phyloP scores from a whole-genome alignment of 2,329 filamentous ascomycete genomes.

The Hypoxylon rubiginosum region DNA sequence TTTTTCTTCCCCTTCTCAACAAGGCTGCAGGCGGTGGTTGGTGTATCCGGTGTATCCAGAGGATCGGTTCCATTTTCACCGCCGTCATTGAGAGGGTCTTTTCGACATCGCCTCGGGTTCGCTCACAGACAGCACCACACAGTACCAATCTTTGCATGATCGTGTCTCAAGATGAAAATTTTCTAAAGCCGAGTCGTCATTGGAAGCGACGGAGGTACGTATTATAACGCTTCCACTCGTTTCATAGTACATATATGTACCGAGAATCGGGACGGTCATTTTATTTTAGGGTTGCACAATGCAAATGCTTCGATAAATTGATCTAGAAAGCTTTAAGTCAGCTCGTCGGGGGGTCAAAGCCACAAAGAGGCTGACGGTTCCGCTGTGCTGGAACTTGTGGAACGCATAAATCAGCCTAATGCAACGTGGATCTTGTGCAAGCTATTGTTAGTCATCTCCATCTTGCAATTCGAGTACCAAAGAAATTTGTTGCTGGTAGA shows the following conservation, averaged over 20 bases:
- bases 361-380: constrained; percentile 43
- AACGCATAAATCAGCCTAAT: constrained; percentile 46
- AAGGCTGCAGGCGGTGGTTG: constrained; percentile 8
- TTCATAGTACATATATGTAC: constrained; percentile 15
- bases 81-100: constrained; percentile 12
- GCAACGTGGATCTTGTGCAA: constrained; percentile 40
- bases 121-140: constrained; percentile 14
- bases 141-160: constrained; percentile 20
- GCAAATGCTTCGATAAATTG: constrained; percentile 38
- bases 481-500: background rate
- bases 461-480: constrained; percentile 1
- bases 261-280: constrained; percentile 23
- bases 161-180: constrained; percentile 13
- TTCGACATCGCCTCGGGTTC: constrained; percentile 14
- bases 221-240: background rate
- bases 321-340: constrained; percentile 44
- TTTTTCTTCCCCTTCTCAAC: no score
- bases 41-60: constrained; percentile 3
- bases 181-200: background rate
- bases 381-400: constrained; percentile 41
- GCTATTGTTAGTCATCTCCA: constrained; percentile 18
- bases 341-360: constrained; percentile 32
- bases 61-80: constrained; percentile 7
- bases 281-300: constrained; percentile 32
- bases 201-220: constrained; percentile 4